Percentiles rank a stretch among this genome's conserved stretches.
phyloP scores from a whole-genome alignment of 2,329 filamentous ascomycete species.

The Phialocephala sp. region DNA sequence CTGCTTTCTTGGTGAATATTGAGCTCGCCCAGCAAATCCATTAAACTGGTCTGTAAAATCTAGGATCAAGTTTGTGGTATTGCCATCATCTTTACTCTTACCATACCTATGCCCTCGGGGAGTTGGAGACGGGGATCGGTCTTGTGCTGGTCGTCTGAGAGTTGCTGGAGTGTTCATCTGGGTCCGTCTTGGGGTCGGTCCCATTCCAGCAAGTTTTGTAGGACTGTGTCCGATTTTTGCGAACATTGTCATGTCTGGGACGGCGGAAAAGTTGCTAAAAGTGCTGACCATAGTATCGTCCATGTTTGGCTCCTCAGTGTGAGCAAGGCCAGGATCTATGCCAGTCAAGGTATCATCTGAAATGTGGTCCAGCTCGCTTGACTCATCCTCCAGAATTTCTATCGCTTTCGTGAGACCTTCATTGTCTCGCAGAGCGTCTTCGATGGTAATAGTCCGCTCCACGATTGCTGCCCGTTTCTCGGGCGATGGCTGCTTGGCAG shows the following conservation, averaged over 20 bases:
- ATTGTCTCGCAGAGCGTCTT: slow-evolving; percentile 60
- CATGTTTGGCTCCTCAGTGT: slow-evolving; percentile 44
- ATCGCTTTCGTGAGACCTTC: slow-evolving; percentile 63
- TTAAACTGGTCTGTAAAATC: slow-evolving; percentile 87
- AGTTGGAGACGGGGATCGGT: slow-evolving; percentile 45
- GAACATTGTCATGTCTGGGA: slow-evolving; percentile 86
- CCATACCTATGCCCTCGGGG: slow-evolving; percentile 45
- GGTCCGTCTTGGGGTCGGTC: slow-evolving; percentile 44
- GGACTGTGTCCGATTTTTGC: slow-evolving; percentile 74
- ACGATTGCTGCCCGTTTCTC: slow-evolving; percentile 43
- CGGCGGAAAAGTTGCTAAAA: slow-evolving; percentile 85
- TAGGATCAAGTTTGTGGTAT: slow-evolving; percentile 79
- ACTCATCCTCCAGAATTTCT: slow-evolving; percentile 63
- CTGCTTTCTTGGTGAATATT: slow-evolving; percentile 57
- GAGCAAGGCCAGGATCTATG: slow-evolving; percentile 43
- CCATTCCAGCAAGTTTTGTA: slow-evolving; percentile 54
- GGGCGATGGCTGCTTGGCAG: slow-evolving; percentile 30
- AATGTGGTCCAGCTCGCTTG: slow-evolving; percentile 40
- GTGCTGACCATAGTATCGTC: slow-evolving; percentile 45
- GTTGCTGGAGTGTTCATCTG: slow-evolving; percentile 40
- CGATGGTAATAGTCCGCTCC: slow-evolving; percentile 45
- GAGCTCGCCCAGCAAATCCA: slow-evolving; percentile 51
- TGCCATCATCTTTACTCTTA: slow-evolving; percentile 45
- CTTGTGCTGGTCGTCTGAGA: slow-evolving; percentile 34
- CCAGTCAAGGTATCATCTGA: slow-evolving; percentile 39